Evolutionary conservation across 139 green algal species (phyloP).

Genomic region (Chlorella sp.): DNA sequence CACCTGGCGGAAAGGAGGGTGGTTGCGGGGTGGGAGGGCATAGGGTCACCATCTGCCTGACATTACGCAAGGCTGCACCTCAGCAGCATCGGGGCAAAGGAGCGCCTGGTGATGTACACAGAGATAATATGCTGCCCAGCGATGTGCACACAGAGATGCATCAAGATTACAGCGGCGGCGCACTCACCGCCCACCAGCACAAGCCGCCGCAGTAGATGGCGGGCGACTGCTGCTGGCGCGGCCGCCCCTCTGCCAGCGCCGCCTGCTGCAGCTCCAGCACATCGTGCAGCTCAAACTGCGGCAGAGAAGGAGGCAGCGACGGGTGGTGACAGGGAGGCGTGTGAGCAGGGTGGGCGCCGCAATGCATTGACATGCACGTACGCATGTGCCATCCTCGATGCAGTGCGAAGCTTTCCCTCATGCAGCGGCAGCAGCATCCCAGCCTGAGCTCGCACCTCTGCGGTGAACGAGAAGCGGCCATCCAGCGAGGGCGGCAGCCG

Average conservation of each 20-base stretch:
- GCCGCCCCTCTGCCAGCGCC: neutral
- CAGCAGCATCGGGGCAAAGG: too few species aligned
- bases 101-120: too few species aligned
- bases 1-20: neutral
- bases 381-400: too few species aligned
- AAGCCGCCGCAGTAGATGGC: constrained; percentile 28
- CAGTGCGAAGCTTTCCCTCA: too few species aligned
- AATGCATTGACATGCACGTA: too few species aligned
- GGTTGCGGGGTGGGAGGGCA: neutral
- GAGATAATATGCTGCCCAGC: too few species aligned
- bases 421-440: neutral
- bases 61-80: too few species aligned
- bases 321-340: neutral
- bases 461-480: constrained; percentile 27
- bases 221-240: constrained; percentile 26
- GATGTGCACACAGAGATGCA: too few species aligned
- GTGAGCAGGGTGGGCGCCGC: too few species aligned
- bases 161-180: too few species aligned
- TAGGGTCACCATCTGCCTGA: too few species aligned
- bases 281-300: constrained; percentile 31
- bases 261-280: constrained; percentile 25
- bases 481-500: constrained; percentile 17
- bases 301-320: too few species aligned
- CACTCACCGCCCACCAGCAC: constrained; percentile 28
- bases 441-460: neutral